Evolutionary conservation across 1,284 basidiomycete genomes (phyloP).

Genomic region (Sanghuangporus baumii): DNA sequence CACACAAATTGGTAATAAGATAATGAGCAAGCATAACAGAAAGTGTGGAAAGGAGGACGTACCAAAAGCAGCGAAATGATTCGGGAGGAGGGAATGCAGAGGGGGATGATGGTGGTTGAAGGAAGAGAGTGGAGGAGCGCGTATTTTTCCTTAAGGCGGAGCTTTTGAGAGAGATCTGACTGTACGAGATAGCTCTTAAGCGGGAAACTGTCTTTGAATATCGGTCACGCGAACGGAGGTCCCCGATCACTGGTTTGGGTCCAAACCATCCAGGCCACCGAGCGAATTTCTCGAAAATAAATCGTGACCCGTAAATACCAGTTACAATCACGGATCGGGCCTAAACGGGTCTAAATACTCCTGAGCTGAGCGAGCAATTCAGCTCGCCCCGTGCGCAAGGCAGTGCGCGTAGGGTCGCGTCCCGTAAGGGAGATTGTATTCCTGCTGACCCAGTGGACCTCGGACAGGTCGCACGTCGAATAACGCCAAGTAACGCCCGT

Average conservation of each 20-base stretch:
- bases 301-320: neutral
- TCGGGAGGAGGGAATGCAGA: neutral
- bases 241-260: constrained; percentile 7
- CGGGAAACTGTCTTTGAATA: constrained; percentile 15
- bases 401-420: neutral
- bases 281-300: neutral
- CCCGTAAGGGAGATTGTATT: neutral
- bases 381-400: neutral
- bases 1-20: neutral
- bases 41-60: constrained; percentile 2
- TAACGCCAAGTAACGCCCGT: neutral
- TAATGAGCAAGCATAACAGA: neutral
- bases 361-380: neutral
- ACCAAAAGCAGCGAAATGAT: constrained; percentile 1
- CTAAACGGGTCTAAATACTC: neutral
- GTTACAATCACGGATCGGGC: neutral
- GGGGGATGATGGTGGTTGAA: neutral
- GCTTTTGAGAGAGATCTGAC: constrained; percentile 16
- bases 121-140: constrained; percentile 3
- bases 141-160: constrained; percentile 16
- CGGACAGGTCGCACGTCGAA: constrained; percentile 4
- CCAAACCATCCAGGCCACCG: neutral
- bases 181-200: constrained; percentile 14
- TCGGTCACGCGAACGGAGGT: constrained; percentile 10
- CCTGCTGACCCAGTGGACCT: neutral